Base-by-base conservation (phyloP, 139 green algal genomes). In the Eudorina sp. region DNA sequence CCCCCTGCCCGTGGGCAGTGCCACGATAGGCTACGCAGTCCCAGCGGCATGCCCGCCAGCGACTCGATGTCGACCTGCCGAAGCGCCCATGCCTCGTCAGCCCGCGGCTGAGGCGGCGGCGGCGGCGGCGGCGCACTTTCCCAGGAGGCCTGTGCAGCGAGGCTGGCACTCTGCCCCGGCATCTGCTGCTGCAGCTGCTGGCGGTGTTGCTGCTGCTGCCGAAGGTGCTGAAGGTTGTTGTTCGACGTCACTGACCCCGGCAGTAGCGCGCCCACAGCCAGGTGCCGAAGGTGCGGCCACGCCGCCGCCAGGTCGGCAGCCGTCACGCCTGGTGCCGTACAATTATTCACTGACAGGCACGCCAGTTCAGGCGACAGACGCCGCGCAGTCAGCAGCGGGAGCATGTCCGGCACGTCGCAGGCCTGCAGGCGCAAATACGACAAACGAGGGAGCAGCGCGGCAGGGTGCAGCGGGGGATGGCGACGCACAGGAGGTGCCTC, bases 11-110 rank as follows among this genome's bases (percentile, higher is more conserved):
- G 74, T n/a, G 46, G 74, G 11, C n/a, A 45, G 13, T 64, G 45
- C 74, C 74, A 82, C 5, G 21, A 82, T 14, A 82, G 74, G 46
- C 46, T 46, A 3, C 74, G 29, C n/a, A 82, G 74, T 4, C 46
- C n/a, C n/a, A n/a, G n/a, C n/a, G 7, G 2, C 46, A 82, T 1
- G 7, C 29, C n/a, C 7, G 31, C 72, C 19, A 79, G 43, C 25
- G 72, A 41, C 23, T n/a, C 72, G 25, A 79, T 7, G 27, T 79
- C 72, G 11, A 60, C 72, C 3, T 41, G 38, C 41, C 6, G 19
- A 4, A 79, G 72, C 5, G 19, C 43, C 11, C 8, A 40, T 4
- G 72, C 8, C 16, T 79, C 72, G 0, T 27, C 41, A 51, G 34
- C 69, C 69, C 21, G 45, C 16, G 14, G n/a, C n/a, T n/a, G n/a